Evolutionary conservation across 2,329 filamentous ascomycete species (phyloP).

Genomic region (Bipolaris victoriae): DNA sequence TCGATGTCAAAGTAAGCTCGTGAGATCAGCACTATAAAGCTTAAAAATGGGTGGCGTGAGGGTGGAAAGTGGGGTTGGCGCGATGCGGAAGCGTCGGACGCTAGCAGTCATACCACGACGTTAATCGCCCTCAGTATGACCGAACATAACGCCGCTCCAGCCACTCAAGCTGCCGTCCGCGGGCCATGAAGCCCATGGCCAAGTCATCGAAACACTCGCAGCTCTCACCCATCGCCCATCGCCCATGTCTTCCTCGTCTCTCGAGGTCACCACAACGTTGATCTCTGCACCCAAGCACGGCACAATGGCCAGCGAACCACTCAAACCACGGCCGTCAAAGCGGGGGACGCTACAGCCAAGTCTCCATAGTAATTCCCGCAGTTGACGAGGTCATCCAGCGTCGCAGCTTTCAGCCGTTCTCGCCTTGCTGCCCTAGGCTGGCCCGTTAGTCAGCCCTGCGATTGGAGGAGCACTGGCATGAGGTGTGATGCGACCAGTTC

Average conservation of each 20-base stretch:
- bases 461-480: conserved; percentile 2
- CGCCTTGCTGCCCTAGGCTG: not conserved
- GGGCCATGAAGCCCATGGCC: not conserved
- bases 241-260: not conserved
- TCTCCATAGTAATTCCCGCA: not conserved
- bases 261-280: not conserved
- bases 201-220: not conserved
- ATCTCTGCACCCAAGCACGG: not conserved
- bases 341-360: not conserved
- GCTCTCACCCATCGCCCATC: not conserved
- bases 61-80: not conserved
- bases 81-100: conserved; percentile 8
- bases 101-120: conserved; percentile 1
- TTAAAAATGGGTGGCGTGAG: conserved; percentile 5
- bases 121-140: conserved; percentile 3
- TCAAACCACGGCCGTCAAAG: not conserved
- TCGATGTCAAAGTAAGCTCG: conserved; percentile 19
- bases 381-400: not conserved
- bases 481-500: conserved; percentile 6
- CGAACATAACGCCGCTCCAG: not conserved
- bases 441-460: not conserved
- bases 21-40: conserved; percentile 17
- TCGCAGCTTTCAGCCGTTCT: not conserved
- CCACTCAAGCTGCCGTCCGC: not conserved
- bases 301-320: not conserved